Evolutionary conservation across 768 basidiomycete genomes (phyloP), one percentile per base, ranked within the genome.

Genomic region (Hebeloma cylindrosporum): DNA sequence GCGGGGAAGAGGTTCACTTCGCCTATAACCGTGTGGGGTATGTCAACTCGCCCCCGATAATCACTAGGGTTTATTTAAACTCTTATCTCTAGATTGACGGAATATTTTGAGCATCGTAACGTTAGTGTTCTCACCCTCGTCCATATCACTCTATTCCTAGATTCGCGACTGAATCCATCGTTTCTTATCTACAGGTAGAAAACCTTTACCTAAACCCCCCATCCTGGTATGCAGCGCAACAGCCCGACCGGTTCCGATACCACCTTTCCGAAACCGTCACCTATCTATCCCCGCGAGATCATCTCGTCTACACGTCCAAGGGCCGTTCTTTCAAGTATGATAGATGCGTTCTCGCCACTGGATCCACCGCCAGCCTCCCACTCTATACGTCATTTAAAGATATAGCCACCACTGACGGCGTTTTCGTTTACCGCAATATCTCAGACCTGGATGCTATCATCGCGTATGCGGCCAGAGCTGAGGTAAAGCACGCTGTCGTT

Each of bases 391-490:
- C 78, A 4, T 52, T 64, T 1, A 65, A 69, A 22, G 53, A 66
- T 11, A 65, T 69, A 3, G 62, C 59, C 13, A 60, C 54, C 22
- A 74, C 71, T 5, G 70, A 68, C 27, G 86, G 87, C 3, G 64
- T 83, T 2, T 87, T 86, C 47, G 83, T 84, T 0, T 89, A 89
- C 56, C 77, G 87, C 23, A 85, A 79, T 48, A 77, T 89, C 33
- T 64, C 79, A 16, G 87, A 89, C 56, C 66, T 89, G 30, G 76
- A 85, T 44, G 67, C 62, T 4, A 82, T 89, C 47, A 74, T 85
- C 36, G 54, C 63, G n/a, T 87, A 82, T 54, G 71, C 81, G 3
- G 69, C 79, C 33, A 53, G 62, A 34, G 65, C 67, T 7, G 59
- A 64, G 1, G 68, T 80, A 6, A 73, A 72, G 23, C 66, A 64